A percentile compares a stretch with the other conserved stretches of the same genome.
phyloP scores from a whole-genome alignment of 805 yeast species.

The Cyberlindnera maclurae region DNA sequence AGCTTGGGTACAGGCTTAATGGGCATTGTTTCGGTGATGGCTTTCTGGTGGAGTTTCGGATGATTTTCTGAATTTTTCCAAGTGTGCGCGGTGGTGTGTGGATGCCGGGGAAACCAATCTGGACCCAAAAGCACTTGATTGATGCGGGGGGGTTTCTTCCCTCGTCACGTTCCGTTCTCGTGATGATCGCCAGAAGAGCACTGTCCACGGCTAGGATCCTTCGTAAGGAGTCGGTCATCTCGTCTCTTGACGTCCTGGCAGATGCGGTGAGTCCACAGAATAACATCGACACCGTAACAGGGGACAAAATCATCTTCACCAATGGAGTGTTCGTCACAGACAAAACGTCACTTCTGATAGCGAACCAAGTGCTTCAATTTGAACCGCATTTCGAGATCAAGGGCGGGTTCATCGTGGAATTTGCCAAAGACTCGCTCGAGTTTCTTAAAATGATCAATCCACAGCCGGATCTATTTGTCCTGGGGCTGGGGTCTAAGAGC shows the following conservation, averaged over 20 bases:
- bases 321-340: slow-evolving; percentile 40
- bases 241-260: slow-evolving; percentile 40
- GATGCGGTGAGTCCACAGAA: slow-evolving; percentile 39
- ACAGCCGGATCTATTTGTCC: slow-evolving; percentile 65
- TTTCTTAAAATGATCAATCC: slow-evolving; percentile 57
- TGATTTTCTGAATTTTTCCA: no score
- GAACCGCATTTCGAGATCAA: slow-evolving; percentile 30
- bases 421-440: slow-evolving; percentile 37
- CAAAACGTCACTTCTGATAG: slow-evolving; percentile 42
- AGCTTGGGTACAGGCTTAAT: slow-evolving; percentile 53
- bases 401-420: slow-evolving; percentile 47
- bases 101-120: no score
- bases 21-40: slow-evolving; percentile 30
- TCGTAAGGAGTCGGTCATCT: slow-evolving; percentile 19
- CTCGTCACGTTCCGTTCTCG: no score
- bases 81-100: no score
- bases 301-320: slow-evolving; percentile 54
- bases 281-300: slow-evolving; percentile 42
- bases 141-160: no score
- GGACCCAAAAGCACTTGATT: no score
- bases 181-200: not conserved
- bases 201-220: not conserved
- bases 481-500: slow-evolving; percentile 63
- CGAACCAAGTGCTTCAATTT: slow-evolving; percentile 57
- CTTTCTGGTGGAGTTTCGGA: not conserved